Evolutionary conservation across 305 asterid species (phyloP), one percentile per base, ranked within the genome.

Genomic region (Salvia sclarea): DNA sequence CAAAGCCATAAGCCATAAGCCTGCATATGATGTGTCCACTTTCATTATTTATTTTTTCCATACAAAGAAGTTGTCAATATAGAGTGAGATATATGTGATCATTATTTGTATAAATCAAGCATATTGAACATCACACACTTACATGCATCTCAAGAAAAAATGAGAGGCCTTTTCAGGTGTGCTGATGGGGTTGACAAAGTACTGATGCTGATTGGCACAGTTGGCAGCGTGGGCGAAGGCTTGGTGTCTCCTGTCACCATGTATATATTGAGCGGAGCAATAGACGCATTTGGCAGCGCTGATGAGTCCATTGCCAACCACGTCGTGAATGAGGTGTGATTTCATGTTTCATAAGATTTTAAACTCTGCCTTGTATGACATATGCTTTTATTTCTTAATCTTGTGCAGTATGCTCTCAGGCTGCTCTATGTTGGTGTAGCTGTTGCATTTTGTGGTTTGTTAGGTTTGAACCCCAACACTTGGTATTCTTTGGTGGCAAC

Each of bases 161-260:
- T 78, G 83, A 75, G 79, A 58, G 47, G 82, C 4, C 61, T 85
- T 54, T 81, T 85, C 59, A 61, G 85, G 69, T 74, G 73, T 35
- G 88, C 87, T 5, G 87, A 83, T 69, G 43, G 69, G 40, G 28
- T 68, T 2, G 91, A 85, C 71, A 77, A 47, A 68, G 43, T 81
- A 63, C 65, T 85, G 66, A 79, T 85, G 81, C 61, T 77, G 22
- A 28, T 78, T n/a, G 91, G 88, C 5, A 57, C 69, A 18, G 17
- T 85, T 40, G 86, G 72, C n/a, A 56, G 82, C 62, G 28, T 85
- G 10, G 91, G 84, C 38, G 83, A 85, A 61, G 88, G 88, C 6
- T 49, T 83, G 11, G 75, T 80, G 45, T 40, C 74, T 54, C 85
- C 91, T 0, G 18, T 79, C 43, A 77, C 84, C 41, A 71, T 85